Evolutionary conservation across 768 basidiomycete genomes (phyloP).

Genomic region (Amanita thiersii): DNA sequence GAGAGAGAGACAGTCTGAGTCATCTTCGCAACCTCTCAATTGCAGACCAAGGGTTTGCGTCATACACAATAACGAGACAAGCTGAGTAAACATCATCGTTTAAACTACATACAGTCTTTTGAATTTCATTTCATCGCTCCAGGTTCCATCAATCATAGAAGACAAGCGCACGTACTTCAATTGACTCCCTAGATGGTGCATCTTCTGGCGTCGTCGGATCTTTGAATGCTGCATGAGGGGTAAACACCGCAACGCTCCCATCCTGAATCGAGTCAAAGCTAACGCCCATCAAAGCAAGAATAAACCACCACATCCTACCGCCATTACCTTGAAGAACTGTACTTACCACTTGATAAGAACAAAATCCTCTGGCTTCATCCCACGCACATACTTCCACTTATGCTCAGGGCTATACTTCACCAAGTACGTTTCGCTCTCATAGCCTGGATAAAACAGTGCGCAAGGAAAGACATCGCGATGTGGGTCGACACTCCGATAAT

Average conservation of each 20-base stretch:
- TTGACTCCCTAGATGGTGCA: constrained; percentile 43
- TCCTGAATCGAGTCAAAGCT: constrained; percentile 31
- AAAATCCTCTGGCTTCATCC: constrained; percentile 40
- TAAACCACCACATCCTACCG: not conserved
- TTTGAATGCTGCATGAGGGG: constrained; percentile 42
- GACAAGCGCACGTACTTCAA: constrained; percentile 56
- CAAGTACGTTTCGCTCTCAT: constrained; percentile 43
- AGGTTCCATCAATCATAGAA: constrained; percentile 47
- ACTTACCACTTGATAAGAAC: constrained; percentile 47
- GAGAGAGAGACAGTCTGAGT: too few relatives aligned
- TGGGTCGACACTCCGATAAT: constrained; percentile 36
- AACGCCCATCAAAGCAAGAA: not conserved
- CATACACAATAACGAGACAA: too few relatives aligned
- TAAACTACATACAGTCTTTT: too few relatives aligned
- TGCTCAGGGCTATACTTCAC: constrained; percentile 38
- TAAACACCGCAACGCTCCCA: constrained; percentile 33
- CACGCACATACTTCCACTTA: constrained; percentile 42
- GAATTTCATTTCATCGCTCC: too few relatives aligned
- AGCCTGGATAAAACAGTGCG: constrained; percentile 38
- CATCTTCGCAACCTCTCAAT: too few relatives aligned
- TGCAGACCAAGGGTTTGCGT: too few relatives aligned
- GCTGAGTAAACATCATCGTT: too few relatives aligned
- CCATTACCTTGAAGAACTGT: not conserved
- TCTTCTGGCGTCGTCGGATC: constrained; percentile 35
- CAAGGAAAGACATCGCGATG: constrained; percentile 35